Evolutionary conservation across 2,329 filamentous ascomycete species (phyloP), one percentile per base, ranked within the genome.

Genomic region (Talaromyces sp.): DNA sequence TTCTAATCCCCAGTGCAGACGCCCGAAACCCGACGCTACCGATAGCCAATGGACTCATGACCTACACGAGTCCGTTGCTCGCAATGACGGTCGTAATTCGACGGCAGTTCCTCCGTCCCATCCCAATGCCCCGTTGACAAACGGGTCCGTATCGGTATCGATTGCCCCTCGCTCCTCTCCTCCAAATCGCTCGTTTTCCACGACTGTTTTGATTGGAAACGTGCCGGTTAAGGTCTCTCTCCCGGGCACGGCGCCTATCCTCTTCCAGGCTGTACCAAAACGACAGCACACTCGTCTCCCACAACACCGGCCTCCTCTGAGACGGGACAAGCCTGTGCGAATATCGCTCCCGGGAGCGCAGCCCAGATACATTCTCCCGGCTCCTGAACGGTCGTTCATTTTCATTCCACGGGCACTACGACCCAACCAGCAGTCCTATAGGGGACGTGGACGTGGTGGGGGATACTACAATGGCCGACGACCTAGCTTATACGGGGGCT

Each of bases 401-500:
- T 99, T 99, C 77, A 99, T 99, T 63, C 95, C 95, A 13, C 85
- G 95, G 67, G 93, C 93, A 11, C 84, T 97, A 79, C 87, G 95
- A 67, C 95, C 95, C 15, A 97, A 96, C 73, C 92, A 96, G 73
- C 91, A 96, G 78, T 85, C 87, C 32, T 85, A 88, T 66, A 82
- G 85, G 60, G 84, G 84, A 58, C 84, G 90, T 60, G 90, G 89
- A 63, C 89, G 91, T 71, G 87, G 91, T 42, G 72, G 75, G 9
- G 74, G 91, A 44, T 96, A 93, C 70, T 62, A 62, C 28, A 82
- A 81, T 68, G 90, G 92, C 58, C 72, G 89, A 65, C 89, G 91
- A 72, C 86, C 90, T 25, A 77, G 75, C 60, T 67, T 91, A 42
- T 96, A 93, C 69, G 83, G 82, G 66, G 89, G 91, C 57, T 96